Base-by-base conservation (phyloP, 176 grass and related monocot species). In the Oryza australiensis region DNA sequence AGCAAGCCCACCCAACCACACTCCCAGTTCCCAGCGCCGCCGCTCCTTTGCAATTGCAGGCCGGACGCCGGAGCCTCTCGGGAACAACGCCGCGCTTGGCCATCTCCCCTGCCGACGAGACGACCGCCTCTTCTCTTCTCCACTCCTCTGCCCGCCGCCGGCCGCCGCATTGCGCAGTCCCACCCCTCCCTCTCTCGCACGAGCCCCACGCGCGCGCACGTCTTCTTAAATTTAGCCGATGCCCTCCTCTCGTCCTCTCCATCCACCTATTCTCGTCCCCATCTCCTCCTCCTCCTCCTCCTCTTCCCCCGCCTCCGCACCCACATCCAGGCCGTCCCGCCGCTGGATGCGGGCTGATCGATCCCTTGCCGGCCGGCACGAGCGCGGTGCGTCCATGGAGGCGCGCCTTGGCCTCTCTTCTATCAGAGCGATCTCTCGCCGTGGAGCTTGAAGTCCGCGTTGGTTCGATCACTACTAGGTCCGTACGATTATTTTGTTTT, bases 141-240 rank as follows among this genome's bases (percentile, higher is more conserved):
- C 51, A 12, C 38, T 40, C 9, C 8, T 40, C 38, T 40, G 5
- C 37, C 46, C 78, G 45, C 68, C 83, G 1, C 75, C 68, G n/a
- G n/a, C 68, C 26, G 14, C 76, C 23, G 9, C 60, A 48, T 11
- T 18, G 3, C 64, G 3, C 29, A 20, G 16, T 1, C 28, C 15
- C 63, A 20, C 29, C 42, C 57, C 16, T 60, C 62, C 26, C 74
- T 1, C 65, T n/a, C 55, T 1, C 38, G 53, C 20, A 57, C 53
- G 16, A 57, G 3, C 32, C n/a, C 18, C 64, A n/a, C 78, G 10
- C 9, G 12, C n/a, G 9, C 72, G 4, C 43, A 9, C 55, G 22
- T 23, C 34, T 59, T 62, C n/a, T 53, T 79, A 86, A 85, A 77
- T 86, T 90, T 90, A 90, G 88, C 48, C 68, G 23, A 73, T 73